Evolutionary conservation across 495 filamentous ascomycete species (phyloP).

Genomic region (Cetradonia linearis): DNA sequence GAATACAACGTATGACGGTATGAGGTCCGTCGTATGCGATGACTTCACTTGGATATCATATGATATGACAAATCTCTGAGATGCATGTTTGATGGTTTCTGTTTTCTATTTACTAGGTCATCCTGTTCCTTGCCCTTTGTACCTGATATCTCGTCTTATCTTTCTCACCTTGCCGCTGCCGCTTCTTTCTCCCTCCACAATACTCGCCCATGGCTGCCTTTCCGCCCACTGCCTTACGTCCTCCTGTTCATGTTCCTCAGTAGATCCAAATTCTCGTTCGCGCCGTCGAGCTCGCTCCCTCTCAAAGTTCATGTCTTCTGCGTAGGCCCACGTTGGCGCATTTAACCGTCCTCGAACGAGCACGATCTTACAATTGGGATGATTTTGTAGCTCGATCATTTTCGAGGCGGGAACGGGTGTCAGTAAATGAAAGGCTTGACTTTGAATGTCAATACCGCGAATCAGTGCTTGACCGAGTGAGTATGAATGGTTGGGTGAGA

Average conservation of each 20-base stretch:
- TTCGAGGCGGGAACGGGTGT: constrained; percentile 37
- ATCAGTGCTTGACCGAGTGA: constrained; percentile 45
- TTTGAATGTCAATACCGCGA: constrained; percentile 35
- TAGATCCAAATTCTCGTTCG: constrained; percentile 10
- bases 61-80: background rate
- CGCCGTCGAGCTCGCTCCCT: constrained; percentile 12
- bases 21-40: background rate
- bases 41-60: background rate
- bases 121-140: constrained; percentile 1
- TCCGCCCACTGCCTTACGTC: constrained; percentile 13
- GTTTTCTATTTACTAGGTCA: background rate
- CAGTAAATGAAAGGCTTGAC: constrained; percentile 36
- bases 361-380: constrained; percentile 33
- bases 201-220: constrained; percentile 27
- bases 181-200: constrained; percentile 15
- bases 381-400: constrained; percentile 25
- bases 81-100: too few species aligned
- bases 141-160: constrained; percentile 26
- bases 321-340: constrained; percentile 40
- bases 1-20: too few species aligned
- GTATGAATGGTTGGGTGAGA: constrained; percentile 36
- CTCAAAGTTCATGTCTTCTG: constrained; percentile 25
- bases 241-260: constrained; percentile 18
- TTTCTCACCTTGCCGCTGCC: constrained; percentile 29
- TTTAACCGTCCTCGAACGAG: constrained; percentile 45